phyloP scores from a whole-genome alignment of 192 early-diverging fungal genomes.

The Pecoramyces ruminantium region DNA sequence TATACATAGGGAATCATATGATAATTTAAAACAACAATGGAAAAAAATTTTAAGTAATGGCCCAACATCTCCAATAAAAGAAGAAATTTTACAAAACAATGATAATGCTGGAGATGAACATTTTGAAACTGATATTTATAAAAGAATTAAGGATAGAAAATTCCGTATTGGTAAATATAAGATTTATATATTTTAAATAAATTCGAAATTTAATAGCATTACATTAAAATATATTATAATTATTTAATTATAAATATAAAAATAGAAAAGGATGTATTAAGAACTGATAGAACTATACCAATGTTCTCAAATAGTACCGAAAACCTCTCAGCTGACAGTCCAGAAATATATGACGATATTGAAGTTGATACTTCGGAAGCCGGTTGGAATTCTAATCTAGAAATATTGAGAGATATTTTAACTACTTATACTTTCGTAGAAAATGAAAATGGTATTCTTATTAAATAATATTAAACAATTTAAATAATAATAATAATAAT shows the following conservation, averaged over 20 bases:
- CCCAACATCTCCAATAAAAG: conserved; percentile 1
- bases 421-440: conserved; percentile 79
- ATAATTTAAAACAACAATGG: conserved; percentile 16
- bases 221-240: too few relatives aligned
- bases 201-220: too few relatives aligned
- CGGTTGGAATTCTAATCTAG: conserved; percentile 57
- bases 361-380: conserved; percentile 11
- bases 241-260: too few relatives aligned
- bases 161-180: conserved; percentile 30
- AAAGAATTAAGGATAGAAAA: conserved; percentile 28
- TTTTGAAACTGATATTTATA: conserved; percentile 28
- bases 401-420: conserved; percentile 76
- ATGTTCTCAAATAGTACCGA: conserved; percentile 43
- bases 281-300: conserved; percentile 76
- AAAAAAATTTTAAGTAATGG: conserved; percentile 16
- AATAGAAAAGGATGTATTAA: conserved; percentile 85
- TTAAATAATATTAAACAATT: too few relatives aligned
- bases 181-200: too few relatives aligned
- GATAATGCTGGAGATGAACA: conserved; percentile 23
- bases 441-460: conserved; percentile 18
- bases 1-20: neutral
- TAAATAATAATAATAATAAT: too few relatives aligned
- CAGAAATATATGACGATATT: neutral
- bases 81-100: neutral
- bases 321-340: neutral